Conservation (phyloP, 1,139 yeast species). For the Zygotorulaspora mrakii region DNA sequence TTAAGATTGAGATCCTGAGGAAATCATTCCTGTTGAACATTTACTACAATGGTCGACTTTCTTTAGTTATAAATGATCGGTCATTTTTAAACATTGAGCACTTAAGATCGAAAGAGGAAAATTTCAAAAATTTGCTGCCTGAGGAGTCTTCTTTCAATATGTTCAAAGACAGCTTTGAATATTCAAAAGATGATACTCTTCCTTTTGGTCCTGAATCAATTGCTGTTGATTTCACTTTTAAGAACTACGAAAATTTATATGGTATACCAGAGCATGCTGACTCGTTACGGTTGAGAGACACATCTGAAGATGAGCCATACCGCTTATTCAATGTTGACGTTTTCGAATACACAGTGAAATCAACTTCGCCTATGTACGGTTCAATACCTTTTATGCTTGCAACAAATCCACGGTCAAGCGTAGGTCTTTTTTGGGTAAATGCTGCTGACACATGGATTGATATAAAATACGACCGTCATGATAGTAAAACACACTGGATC, state of each 20-base stretch:
- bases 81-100: conserved; percentile 78
- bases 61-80: conserved; percentile 63
- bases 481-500: conserved; percentile 75
- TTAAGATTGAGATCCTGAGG: conserved; percentile 43
- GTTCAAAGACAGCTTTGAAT: conserved; percentile 59
- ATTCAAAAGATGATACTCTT: conserved; percentile 54
- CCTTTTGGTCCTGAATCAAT: conserved; percentile 91
- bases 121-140: conserved; percentile 43
- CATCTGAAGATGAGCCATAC: conserved; percentile 67
- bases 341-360: conserved; percentile 81
- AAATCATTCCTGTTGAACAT: conserved; percentile 55
- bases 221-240: conserved; percentile 69
- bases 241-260: conserved; percentile 59
- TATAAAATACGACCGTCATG: conserved; percentile 42
- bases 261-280: conserved; percentile 98
- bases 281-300: conserved; percentile 61
- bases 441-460: conserved; percentile 92
- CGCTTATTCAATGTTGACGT: conserved; percentile 89
- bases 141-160: conserved; percentile 57
- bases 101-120: conserved; percentile 47
- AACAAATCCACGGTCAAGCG: conserved; percentile 52
- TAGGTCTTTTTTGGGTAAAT: conserved; percentile 88
- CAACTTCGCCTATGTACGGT: conserved; percentile 91
- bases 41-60: conserved; percentile 43
- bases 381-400: conserved; percentile 85